A percentile compares a stretch with the other conserved stretches of the same genome.
Evolutionary conservation across 768 basidiomycete genomes (phyloP).

Genomic region (Tricholoma furcatifolium): DNA sequence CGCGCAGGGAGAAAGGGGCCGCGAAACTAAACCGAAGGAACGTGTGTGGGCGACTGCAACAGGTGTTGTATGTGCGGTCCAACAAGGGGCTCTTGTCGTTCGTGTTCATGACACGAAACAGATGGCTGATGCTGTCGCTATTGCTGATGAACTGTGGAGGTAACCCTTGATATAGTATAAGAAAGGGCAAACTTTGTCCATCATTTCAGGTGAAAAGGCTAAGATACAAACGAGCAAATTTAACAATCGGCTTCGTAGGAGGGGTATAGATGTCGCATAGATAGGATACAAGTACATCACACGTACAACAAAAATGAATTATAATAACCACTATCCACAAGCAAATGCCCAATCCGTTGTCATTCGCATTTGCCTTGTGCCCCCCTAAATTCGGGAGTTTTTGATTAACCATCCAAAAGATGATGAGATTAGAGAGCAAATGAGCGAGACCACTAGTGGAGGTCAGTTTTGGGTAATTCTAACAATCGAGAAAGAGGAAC

Average conservation of each 20-base stretch:
- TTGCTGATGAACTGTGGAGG: slow-evolving; percentile 62
- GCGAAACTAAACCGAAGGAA: slow-evolving; percentile 61
- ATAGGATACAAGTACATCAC: too few relatives aligned
- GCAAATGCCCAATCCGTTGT: too few relatives aligned
- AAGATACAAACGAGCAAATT: not conserved
- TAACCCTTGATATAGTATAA: slow-evolving; percentile 1
- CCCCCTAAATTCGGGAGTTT: too few relatives aligned
- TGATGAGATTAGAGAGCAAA: too few relatives aligned
- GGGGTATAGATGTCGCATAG: too few relatives aligned
- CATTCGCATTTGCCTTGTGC: too few relatives aligned
- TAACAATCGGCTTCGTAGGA: not conserved
- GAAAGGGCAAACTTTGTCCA: not conserved
- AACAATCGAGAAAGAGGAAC: too few relatives aligned
- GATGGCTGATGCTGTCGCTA: slow-evolving; percentile 70
- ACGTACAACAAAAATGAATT: too few relatives aligned
- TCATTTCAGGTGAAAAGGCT: not conserved
- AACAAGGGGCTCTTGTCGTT: slow-evolving; percentile 69
- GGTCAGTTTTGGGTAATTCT: too few relatives aligned
- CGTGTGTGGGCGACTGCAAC: slow-evolving; percentile 80
- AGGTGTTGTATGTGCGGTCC: slow-evolving; percentile 69
- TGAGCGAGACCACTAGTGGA: too few relatives aligned
- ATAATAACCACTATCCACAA: too few relatives aligned
- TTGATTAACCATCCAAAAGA: too few relatives aligned
- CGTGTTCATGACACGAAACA: slow-evolving; percentile 80
- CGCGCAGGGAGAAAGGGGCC: slow-evolving; percentile 45